These are phyloP conservation scores for Corymbia calophylla DNA, from an alignment of 441 rosid genomes.

Conservation along the genomic window DNA sequence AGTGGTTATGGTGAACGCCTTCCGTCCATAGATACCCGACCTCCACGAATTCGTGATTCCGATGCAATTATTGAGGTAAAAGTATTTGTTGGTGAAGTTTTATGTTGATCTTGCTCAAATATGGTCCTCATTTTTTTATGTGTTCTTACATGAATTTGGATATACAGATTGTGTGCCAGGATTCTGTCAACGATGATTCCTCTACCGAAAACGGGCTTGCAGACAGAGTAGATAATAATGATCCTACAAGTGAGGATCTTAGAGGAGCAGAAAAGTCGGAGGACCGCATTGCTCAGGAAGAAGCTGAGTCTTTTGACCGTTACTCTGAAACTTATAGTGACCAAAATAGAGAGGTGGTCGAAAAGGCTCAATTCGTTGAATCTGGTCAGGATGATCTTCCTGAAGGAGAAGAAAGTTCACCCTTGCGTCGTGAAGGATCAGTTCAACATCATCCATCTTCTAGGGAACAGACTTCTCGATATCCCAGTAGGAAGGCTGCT, in stretches of 20 bases:
- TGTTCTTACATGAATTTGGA: conserved; percentile 16
- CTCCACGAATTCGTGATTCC: conserved; percentile 79
- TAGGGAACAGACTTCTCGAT: conserved; percentile 23
- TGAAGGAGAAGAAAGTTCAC: conserved; percentile 33
- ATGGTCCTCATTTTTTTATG: neutral
- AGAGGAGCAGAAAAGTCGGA: conserved; percentile 27
- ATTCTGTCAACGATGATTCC: conserved; percentile 47
- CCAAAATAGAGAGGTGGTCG: conserved; percentile 33
- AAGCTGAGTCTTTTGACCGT: conserved; percentile 27
- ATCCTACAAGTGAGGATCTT: conserved; percentile 24
- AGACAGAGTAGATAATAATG: conserved; percentile 26
- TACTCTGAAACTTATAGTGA: conserved; percentile 25
- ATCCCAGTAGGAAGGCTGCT: conserved; percentile 26
- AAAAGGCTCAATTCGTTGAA: conserved; percentile 18
- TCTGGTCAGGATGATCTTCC: conserved; percentile 32
- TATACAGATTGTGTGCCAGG: conserved; percentile 81
- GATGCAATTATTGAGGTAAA: conserved; percentile 95
- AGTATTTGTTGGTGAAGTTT: neutral
- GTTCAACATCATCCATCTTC: conserved; percentile 22
- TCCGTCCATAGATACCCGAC: conserved; percentile 86
- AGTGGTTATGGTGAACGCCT: conserved; percentile 82
- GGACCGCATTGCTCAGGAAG: conserved; percentile 19
- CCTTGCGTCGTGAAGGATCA: conserved; percentile 21
- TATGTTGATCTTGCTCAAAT: neutral
- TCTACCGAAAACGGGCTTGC: conserved; percentile 28